Percentiles rank a stretch among this genome's conserved stretches.
Evolutionary conservation across 345 rosid genomes (phyloP).

Genomic region (Gossypium anomalum): DNA sequence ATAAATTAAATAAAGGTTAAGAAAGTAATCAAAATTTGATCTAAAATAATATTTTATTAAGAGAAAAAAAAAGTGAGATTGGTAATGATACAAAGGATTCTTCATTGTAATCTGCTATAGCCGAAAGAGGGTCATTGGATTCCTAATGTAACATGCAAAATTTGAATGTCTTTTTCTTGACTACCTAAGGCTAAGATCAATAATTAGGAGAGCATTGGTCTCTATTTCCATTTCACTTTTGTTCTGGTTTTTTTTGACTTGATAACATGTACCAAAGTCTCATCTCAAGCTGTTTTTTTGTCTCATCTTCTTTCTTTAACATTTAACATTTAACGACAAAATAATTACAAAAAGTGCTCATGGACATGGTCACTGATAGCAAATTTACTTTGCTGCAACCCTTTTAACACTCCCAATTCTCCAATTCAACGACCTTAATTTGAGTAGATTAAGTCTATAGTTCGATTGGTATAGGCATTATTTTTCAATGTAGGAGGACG

Average conservation of each 20-base stretch:
- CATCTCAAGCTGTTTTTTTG: no score
- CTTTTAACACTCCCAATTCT: no score
- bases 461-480: rapidly evolving
- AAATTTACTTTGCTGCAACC: no score
- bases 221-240: not conserved
- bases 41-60: not conserved
- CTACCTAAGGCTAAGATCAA: not conserved
- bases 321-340: no score
- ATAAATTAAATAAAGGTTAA: no score
- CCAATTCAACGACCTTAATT: no score
- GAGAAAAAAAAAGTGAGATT: not conserved
- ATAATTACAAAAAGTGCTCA: no score
- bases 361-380: no score
- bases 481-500: rapidly evolving
- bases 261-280: not conserved
- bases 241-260: not conserved
- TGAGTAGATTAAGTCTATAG: no score
- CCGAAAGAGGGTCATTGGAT: not conserved
- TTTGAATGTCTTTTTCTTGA: not conserved
- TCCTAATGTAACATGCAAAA: not conserved
- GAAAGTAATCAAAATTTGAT: not conserved
- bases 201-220: not conserved
- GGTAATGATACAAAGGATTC: not conserved
- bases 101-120: not conserved
- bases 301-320: no score